Conservation (phyloP, 805 yeast species). For the Brettanomyces nanus region DNA sequence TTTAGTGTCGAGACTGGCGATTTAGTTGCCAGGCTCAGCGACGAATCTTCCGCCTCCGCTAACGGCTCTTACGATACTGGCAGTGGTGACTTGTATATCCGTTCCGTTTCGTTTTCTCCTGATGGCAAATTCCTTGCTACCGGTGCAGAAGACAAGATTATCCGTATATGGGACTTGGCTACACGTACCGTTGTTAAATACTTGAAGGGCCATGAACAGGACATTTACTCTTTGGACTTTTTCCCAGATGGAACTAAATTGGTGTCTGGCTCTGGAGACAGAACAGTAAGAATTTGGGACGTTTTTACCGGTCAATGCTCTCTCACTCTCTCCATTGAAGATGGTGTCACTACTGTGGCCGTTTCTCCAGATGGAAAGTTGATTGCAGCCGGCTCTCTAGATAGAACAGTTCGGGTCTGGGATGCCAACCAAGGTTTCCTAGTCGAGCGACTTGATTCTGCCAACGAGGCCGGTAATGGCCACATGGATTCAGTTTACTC, state of each 20-base stretch:
- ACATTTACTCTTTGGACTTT: slow-evolving; percentile 89
- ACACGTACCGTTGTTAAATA: slow-evolving; percentile 79
- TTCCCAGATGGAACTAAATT: slow-evolving; percentile 90
- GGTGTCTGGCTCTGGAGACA: slow-evolving; percentile 94
- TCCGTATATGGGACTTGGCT: slow-evolving; percentile 92
- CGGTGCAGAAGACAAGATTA: slow-evolving; percentile 84
- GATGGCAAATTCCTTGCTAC: slow-evolving; percentile 91
- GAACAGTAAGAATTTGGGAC: slow-evolving; percentile 96
- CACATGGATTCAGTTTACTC: slow-evolving; percentile 95
- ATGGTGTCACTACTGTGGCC: slow-evolving; percentile 97
- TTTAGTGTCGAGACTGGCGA: slow-evolving; percentile 90
- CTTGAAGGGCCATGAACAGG: slow-evolving; percentile 93
- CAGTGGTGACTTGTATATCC: slow-evolving; percentile 80
- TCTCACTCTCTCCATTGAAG: slow-evolving; percentile 83
- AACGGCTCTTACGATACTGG: slow-evolving; percentile 52
- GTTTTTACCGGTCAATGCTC: slow-evolving; percentile 83
- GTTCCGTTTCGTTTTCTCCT: slow-evolving; percentile 95
- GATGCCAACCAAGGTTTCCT: slow-evolving; percentile 87
- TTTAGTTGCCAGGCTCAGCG: slow-evolving; percentile 76
- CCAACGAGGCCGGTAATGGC: slow-evolving; percentile 82
- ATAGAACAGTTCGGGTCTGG: slow-evolving; percentile 94
- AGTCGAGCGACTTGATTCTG: slow-evolving; percentile 87
- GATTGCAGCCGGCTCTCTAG: slow-evolving; percentile 95
- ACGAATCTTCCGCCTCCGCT: slow-evolving; percentile 46
- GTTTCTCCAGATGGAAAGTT: slow-evolving; percentile 90